phyloP scores from a whole-genome alignment of 495 filamentous ascomycete species.

The Lasiosphaeris hirsuta region DNA sequence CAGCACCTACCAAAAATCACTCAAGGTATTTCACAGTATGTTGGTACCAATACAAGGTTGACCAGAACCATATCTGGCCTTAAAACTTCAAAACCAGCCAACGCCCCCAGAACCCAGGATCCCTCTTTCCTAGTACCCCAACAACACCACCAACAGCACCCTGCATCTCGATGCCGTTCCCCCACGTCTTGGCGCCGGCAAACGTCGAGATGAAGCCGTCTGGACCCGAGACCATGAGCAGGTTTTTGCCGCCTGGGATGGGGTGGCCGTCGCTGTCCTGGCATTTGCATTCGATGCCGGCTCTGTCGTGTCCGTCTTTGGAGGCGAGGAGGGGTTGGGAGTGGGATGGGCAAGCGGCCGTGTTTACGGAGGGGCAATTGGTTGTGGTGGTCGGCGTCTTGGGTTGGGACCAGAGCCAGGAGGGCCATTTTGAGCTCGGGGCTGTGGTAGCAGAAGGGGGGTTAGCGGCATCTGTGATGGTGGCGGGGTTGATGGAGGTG shows the following conservation, averaged over 20 bases:
- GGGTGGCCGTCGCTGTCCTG: background rate
- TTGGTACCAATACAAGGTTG: too few relatives aligned
- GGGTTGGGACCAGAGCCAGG: background rate
- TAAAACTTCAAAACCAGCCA: conserved; percentile 54
- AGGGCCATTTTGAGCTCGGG: background rate
- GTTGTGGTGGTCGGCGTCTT: background rate
- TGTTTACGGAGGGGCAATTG: background rate
- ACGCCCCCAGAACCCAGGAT: conserved; percentile 22
- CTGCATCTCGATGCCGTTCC: conserved; percentile 66
- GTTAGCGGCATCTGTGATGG: conserved; percentile 4
- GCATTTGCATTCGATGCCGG: conserved; percentile 1
- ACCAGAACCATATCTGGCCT: background rate
- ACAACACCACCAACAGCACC: conserved; percentile 51
- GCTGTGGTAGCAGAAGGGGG: too few relatives aligned
- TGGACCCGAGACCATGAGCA: conserved; percentile 81
- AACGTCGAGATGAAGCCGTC: conserved; percentile 81
- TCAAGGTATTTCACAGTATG: too few relatives aligned
- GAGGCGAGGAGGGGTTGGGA: background rate
- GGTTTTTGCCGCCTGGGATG: conserved; percentile 39
- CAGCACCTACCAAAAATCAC: too few relatives aligned
- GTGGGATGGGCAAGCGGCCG: background rate
- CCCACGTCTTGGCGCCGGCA: conserved; percentile 74
- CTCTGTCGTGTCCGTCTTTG: background rate
- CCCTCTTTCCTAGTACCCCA: conserved; percentile 27
- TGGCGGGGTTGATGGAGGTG: conserved; percentile 47